phyloP scores from a whole-genome alignment of 192 early-diverging fungal species.

The Linnemannia elongata region DNA sequence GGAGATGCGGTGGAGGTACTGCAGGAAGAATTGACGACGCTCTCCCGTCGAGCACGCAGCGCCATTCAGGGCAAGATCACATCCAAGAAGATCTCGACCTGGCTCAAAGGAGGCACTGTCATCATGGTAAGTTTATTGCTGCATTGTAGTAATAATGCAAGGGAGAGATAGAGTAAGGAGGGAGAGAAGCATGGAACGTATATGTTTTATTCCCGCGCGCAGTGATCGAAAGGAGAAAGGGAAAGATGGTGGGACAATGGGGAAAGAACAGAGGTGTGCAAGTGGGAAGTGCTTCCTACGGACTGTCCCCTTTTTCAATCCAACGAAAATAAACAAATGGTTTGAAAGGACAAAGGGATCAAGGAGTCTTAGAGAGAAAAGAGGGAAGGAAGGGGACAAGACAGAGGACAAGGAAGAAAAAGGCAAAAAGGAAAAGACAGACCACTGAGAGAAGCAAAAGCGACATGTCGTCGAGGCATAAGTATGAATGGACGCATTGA shows the following conservation, averaged over 20 bases:
- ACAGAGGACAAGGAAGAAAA: neutral
- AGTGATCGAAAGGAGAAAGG: too few relatives aligned
- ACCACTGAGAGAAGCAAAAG: neutral
- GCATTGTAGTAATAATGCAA: neutral
- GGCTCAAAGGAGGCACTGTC: conserved; percentile 28
- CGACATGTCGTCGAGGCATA: neutral
- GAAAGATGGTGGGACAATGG: neutral
- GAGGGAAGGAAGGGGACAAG: neutral
- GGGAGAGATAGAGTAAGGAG: too few relatives aligned
- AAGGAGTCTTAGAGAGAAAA: neutral
- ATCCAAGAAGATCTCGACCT: conserved; percentile 47
- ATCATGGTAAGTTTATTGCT: neutral
- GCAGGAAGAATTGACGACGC: conserved; percentile 21
- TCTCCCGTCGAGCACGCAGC: conserved; percentile 18
- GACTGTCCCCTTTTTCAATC: neutral
- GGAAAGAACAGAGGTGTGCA: neutral
- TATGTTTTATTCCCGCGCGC: neutral
- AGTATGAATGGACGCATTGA: neutral
- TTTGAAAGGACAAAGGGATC: neutral
- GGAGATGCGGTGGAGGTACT: conserved; percentile 35
- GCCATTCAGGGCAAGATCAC: conserved; percentile 46
- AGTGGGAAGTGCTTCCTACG: neutral
- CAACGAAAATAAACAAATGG: neutral
- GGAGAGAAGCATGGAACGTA: neutral
- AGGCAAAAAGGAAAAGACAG: neutral